A percentile compares a stretch with the other conserved stretches of the same genome.
Evolutionary conservation across 2,329 filamentous ascomycete genomes (phyloP).

Genomic region (Coniochaeta sp.): DNA sequence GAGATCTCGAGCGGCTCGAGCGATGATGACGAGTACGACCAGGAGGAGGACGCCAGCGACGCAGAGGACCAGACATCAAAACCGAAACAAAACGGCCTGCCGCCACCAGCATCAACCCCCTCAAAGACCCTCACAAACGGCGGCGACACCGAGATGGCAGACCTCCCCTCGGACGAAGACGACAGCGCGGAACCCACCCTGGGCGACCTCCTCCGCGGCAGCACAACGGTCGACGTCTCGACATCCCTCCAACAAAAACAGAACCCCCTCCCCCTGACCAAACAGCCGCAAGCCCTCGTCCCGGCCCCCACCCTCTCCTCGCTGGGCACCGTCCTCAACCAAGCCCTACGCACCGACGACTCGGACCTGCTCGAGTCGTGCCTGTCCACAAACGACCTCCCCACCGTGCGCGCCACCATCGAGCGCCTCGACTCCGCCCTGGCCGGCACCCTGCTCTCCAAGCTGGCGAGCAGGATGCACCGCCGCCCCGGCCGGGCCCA

Average conservation of each 20-base stretch:
- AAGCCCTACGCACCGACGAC: slow-evolving; percentile 90
- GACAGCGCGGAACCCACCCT: slow-evolving; percentile 59
- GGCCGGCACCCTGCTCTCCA: slow-evolving; percentile 70
- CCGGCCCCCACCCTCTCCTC: slow-evolving; percentile 64
- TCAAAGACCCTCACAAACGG: slow-evolving; percentile 16
- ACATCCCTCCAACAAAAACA: slow-evolving; percentile 42
- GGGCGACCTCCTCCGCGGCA: slow-evolving; percentile 72
- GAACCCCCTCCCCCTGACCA: slow-evolving; percentile 28
- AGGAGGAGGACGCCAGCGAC: slow-evolving; percentile 28
- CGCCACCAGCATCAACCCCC: slow-evolving; percentile 14
- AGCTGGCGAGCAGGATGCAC: slow-evolving; percentile 80
- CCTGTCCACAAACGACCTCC: slow-evolving; percentile 69
- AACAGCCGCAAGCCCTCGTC: slow-evolving; percentile 29
- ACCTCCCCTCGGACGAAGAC: slow-evolving; percentile 26
- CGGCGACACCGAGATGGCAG: slow-evolving; percentile 15
- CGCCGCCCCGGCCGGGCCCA: slow-evolving; percentile 82
- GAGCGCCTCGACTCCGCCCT: slow-evolving; percentile 82
- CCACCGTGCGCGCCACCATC: slow-evolving; percentile 79
- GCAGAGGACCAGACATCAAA: slow-evolving; percentile 3
- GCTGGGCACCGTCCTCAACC: slow-evolving; percentile 84
- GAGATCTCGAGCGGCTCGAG: slow-evolving; percentile 51
- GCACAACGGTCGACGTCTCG: slow-evolving; percentile 70
- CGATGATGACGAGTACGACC: slow-evolving; percentile 36
- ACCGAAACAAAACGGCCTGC: slow-evolving; percentile 10
- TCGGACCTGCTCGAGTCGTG: slow-evolving; percentile 84